These are phyloP conservation scores for Auricularia sp. DNA, from an alignment of 768 basidiomycete genomes.

Conservation along the genomic window DNA sequence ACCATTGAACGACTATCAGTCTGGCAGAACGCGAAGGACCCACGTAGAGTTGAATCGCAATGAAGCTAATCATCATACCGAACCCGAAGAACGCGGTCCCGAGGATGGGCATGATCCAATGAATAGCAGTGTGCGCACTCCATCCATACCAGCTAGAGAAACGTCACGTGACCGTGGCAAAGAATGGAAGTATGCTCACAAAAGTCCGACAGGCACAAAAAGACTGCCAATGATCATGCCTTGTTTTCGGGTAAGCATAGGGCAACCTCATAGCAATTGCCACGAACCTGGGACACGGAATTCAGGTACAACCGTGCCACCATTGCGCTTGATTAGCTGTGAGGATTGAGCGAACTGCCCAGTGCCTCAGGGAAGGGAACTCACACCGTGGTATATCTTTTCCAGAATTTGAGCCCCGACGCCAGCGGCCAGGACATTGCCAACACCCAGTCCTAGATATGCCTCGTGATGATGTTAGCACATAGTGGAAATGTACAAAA, in stretches of 20 bases:
- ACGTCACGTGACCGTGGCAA: neutral
- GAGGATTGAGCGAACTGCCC: neutral
- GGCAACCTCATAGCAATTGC: too few relatives aligned
- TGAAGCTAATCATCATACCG: neutral
- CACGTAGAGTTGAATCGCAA: constrained; percentile 5
- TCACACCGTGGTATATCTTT: constrained; percentile 4
- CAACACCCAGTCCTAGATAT: constrained; percentile 31
- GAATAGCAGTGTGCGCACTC: constrained; percentile 56
- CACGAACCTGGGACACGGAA: constrained; percentile 50
- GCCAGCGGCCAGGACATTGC: constrained; percentile 23
- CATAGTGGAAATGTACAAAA: constrained; percentile 25
- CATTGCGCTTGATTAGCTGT: constrained; percentile 24
- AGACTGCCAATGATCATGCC: constrained; percentile 54
- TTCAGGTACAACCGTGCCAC: constrained; percentile 63
- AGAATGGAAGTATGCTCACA: neutral
- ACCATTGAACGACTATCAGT: constrained; percentile 9
- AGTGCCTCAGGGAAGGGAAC: neutral
- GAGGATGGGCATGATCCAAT: constrained; percentile 72
- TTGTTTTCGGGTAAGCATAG: constrained; percentile 9
- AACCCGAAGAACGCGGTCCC: constrained; percentile 19
- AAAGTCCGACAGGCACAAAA: constrained; percentile 37
- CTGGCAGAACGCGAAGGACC: too few relatives aligned
- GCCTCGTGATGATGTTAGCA: constrained; percentile 11
- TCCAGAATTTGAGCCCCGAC: constrained; percentile 24
- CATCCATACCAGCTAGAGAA: constrained; percentile 43